Percentiles rank a stretch among this genome's conserved stretches.
These are phyloP conservation scores for Rhamnella rubrinervis DNA, from an alignment of 331 rosid species.

Conservation along the genomic window DNA sequence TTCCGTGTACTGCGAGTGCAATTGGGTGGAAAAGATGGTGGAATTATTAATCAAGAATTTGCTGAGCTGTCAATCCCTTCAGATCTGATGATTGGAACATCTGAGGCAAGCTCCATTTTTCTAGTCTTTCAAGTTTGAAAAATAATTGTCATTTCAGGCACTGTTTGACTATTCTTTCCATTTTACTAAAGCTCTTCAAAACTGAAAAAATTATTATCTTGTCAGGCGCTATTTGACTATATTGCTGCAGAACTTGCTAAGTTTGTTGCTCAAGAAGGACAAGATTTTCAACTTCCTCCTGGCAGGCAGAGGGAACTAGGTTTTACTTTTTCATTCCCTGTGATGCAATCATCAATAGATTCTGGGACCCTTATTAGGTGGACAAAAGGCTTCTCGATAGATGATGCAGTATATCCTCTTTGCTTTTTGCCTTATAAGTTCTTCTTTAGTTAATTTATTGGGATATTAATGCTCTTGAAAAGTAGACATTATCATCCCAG, in stretches of 20 bases:
- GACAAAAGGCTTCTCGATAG: conserved; percentile 55
- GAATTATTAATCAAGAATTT: conserved; percentile 40
- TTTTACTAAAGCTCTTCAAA: not conserved
- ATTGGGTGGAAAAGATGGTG: conserved; percentile 42
- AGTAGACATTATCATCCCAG: not conserved
- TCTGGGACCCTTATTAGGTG: conserved; percentile 56
- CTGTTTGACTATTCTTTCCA: conserved; percentile 38
- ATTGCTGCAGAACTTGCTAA: conserved; percentile 44
- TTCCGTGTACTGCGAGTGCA: conserved; percentile 54
- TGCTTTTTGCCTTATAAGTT: conserved; percentile 10
- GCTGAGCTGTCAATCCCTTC: conserved; percentile 43
- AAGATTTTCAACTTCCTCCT: conserved; percentile 41
- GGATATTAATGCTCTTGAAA: not conserved
- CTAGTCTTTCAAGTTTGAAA: not conserved
- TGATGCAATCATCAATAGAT: conserved; percentile 49
- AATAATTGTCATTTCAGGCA: conserved; percentile 30
- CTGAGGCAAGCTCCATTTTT: conserved; percentile 33
- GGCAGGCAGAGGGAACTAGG: conserved; percentile 58
- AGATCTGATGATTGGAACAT: conserved; percentile 39
- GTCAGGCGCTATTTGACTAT: conserved; percentile 48
- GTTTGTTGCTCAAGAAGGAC: conserved; percentile 51
- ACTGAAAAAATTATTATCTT: not conserved
- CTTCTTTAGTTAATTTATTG: not conserved
- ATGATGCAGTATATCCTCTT: conserved; percentile 36
- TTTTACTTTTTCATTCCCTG: conserved; percentile 58